Conservation (phyloP, 306 rosid species). For the Acacia melanoxylon region DNA sequence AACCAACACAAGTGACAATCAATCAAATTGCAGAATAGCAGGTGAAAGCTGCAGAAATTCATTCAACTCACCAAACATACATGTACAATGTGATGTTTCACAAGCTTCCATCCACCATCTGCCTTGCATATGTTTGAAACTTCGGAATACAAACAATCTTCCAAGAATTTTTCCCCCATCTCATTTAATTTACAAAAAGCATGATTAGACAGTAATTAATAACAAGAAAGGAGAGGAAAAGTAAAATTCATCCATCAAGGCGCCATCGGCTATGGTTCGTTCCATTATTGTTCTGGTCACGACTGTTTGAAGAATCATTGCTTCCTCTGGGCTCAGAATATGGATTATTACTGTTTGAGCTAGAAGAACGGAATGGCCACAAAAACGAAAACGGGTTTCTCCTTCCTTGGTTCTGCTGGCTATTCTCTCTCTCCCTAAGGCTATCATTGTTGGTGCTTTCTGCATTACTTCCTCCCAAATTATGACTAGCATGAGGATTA, state of each 20-base stretch:
- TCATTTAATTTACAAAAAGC: constrained; percentile 4
- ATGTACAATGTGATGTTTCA: neutral
- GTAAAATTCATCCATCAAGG: constrained; percentile 22
- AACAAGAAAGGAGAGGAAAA: neutral
- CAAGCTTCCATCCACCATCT: neutral
- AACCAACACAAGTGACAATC: neutral
- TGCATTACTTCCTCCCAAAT: constrained; percentile 32
- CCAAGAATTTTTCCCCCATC: neutral
- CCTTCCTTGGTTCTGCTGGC: constrained; percentile 38
- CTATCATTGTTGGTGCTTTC: neutral
- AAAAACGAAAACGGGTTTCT: constrained; percentile 33
- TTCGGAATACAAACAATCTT: neutral
- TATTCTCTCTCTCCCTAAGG: constrained; percentile 23
- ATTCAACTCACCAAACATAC: neutral
- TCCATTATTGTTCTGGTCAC: constrained; percentile 33
- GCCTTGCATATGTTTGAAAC: neutral
- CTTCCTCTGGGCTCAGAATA: constrained; percentile 30
- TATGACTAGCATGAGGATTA: constrained; percentile 20
- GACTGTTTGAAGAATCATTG: constrained; percentile 25
- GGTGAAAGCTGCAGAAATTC: neutral
- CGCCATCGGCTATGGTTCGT: constrained; percentile 32
- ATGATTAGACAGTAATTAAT: neutral
- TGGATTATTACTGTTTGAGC: constrained; percentile 23
- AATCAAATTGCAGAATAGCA: neutral
- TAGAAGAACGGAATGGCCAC: constrained; percentile 50